Percentiles rank a stretch among this genome's conserved stretches.
Conservation (phyloP, 2,329 filamentous ascomycete species). For the Trichoderma atrobrunneum region DNA sequence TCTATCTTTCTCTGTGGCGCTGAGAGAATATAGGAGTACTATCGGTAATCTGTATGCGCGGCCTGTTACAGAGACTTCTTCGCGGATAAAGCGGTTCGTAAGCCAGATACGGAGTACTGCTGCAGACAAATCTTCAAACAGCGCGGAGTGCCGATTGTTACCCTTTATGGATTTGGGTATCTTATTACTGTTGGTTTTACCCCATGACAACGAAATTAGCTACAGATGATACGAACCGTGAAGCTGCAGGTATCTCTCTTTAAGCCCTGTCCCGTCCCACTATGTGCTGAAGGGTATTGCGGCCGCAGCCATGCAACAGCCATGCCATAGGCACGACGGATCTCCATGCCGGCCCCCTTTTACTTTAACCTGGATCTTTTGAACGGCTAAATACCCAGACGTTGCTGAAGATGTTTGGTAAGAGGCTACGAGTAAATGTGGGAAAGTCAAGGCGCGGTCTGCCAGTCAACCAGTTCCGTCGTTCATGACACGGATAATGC, state of each 20-base stretch:
- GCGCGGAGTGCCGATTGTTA: neutral
- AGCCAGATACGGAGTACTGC: neutral
- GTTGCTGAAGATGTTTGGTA: neutral
- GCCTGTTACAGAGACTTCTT: neutral
- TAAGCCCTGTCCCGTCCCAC: neutral
- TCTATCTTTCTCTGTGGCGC: neutral
- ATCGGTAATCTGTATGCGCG: neutral
- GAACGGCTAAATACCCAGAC: neutral
- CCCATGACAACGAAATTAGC: neutral
- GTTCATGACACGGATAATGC: neutral
- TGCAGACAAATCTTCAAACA: neutral
- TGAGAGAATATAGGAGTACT: neutral
- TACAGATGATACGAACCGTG: neutral
- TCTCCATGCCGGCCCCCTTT: neutral
- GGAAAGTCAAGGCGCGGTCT: neutral
- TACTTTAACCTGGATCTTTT: neutral
- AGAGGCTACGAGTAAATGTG: neutral
- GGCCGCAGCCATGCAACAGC: neutral
- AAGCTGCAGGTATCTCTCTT: neutral
- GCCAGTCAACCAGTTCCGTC: neutral
- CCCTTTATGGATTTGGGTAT: neutral
- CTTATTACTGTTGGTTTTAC: neutral
- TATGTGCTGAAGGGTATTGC: neutral
- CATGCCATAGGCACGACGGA: neutral
- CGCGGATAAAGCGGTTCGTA: neutral